phyloP scores from a whole-genome alignment of 345 rosid genomes.

The Xanthoceras sorbifolium region DNA sequence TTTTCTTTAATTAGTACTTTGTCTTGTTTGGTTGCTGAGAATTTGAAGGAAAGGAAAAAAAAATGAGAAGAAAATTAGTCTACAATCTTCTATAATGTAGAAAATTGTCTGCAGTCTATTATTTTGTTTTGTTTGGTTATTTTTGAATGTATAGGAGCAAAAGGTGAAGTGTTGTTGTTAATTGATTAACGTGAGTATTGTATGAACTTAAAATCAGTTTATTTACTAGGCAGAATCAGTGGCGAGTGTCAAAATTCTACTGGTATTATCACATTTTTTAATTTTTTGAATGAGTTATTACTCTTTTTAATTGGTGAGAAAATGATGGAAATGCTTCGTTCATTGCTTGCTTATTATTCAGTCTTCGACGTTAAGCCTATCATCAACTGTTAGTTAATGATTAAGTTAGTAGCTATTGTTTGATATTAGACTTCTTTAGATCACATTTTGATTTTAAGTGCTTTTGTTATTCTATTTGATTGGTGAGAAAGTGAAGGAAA shows the following conservation, averaged over 20 bases:
- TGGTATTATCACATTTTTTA: background rate
- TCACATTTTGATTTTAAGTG: background rate
- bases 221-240: background rate
- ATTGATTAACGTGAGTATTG: too few relatives aligned
- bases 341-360: too few relatives aligned
- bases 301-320: slow-evolving; percentile 3
- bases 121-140: background rate
- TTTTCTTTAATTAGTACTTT: background rate
- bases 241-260: background rate
- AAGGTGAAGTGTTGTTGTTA: too few relatives aligned
- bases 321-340: background rate
- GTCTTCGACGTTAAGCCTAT: background rate
- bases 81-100: too few relatives aligned
- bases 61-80: background rate
- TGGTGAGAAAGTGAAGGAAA: background rate
- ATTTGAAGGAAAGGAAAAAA: background rate
- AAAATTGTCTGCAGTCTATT: background rate
- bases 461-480: background rate
- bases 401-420: background rate
- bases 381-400: background rate
- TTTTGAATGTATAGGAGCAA: background rate
- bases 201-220: background rate
- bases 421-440: background rate
- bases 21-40: slow-evolving; percentile 5
- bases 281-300: background rate